Percentiles rank a stretch among this genome's conserved stretches.
These are phyloP conservation scores for Solanum corneliomulleri DNA, from an alignment of 257 asterid species.

Conservation along the genomic window DNA sequence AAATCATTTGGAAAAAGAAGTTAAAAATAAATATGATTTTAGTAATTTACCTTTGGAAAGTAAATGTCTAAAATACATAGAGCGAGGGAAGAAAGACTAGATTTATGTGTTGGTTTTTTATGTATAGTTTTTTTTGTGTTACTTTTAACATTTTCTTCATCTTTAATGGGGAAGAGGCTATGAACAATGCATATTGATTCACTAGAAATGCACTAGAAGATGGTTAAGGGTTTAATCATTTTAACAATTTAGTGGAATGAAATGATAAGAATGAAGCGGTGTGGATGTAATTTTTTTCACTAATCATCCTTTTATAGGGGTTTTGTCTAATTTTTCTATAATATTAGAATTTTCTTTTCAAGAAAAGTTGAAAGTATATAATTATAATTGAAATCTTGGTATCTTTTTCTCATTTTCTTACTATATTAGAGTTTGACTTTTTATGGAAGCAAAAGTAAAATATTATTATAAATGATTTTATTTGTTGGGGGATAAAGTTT, in stretches of 20 bases:
- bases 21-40: slow-evolving; percentile 1
- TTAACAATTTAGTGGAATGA: neutral
- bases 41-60: slow-evolving; percentile 7
- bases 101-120: neutral
- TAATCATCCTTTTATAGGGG: too few species aligned
- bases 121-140: neutral
- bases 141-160: neutral
- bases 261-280: neutral
- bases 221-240: neutral
- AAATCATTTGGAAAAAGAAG: neutral
- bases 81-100: neutral
- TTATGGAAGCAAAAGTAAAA: too few species aligned
- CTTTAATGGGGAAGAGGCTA: too few species aligned
- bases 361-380: too few species aligned
- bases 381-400: too few species aligned
- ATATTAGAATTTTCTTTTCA: too few species aligned
- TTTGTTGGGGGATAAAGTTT: too few species aligned
- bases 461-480: too few species aligned
- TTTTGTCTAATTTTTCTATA: too few species aligned
- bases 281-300: neutral
- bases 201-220: neutral
- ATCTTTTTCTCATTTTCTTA: too few species aligned
- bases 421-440: too few species aligned
- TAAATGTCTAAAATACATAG: neutral
- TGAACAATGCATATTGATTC: neutral